Evolutionary conservation across 2,329 filamentous ascomycete genomes (phyloP), one percentile per base, ranked within the genome.

Genomic region (Apiospora marii): DNA sequence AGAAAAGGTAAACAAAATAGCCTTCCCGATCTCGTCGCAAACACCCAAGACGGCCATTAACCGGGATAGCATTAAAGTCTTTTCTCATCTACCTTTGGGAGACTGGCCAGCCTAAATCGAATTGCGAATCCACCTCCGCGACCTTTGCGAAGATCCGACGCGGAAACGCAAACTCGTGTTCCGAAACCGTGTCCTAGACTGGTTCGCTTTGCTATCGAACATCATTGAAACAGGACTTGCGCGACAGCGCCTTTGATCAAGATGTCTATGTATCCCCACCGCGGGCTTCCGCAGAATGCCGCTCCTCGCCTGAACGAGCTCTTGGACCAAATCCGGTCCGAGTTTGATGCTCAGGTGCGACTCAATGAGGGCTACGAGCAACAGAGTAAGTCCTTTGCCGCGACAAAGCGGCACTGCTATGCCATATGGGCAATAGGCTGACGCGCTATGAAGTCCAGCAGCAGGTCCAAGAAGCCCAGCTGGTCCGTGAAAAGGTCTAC

Each of bases 391-490:
- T 91, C 74, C 19, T 41, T 30, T 46, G 43, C 61, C 58, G 27
- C 48, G 41, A 27, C 34, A 24, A 10, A 13, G 13, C n/a, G 68
- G 41, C 30, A 34, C 43, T 58, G 22, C 34, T 19, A 67, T 24
- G 37, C 34, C 22, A 6, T 22, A 30, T 48, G 24, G 14, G 6
- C 67, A 68, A 24, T 27, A 2, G 30, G 58, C 69, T 70, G 34
- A 70, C 69, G 49, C 27, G 30, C 30, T 27, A 3, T 30, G 77
- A 82, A 98, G 96, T 98, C 81, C 92, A 94, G 73, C 90, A 92
- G 69, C 96, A 99, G 82, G 92, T 98, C 76, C 92, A 96, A 80
- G 96, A 99, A 85, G 96, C 98, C 89, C 94, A 98, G 81, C 90
- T 98, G 80, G 94, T 99, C 69, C 90, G 95, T 75, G 93, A 95